Conservation (phyloP, 1,284 basidiomycete genomes). For the Leccinum angustisporum region DNA sequence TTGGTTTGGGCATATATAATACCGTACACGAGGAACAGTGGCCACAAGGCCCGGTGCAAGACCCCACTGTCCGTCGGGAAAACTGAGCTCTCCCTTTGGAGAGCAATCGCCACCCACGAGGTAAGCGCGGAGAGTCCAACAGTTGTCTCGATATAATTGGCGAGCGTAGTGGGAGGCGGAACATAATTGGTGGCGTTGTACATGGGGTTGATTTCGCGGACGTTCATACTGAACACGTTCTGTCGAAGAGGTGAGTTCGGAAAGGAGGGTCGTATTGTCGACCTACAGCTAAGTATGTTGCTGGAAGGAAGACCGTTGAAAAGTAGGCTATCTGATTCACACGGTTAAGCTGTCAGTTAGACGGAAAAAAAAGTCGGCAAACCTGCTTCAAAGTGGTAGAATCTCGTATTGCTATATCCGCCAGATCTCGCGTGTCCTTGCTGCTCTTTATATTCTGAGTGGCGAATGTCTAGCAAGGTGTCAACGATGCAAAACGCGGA, state of each 20-base stretch:
- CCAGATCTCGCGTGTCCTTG: constrained; percentile 40
- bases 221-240: constrained; percentile 34
- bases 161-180: constrained; percentile 6
- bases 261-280: background rate
- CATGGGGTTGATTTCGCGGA: constrained; percentile 14
- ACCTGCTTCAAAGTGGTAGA: constrained; percentile 48
- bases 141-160: constrained; percentile 10
- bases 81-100: constrained; percentile 15
- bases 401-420: constrained; percentile 43
- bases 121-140: constrained; percentile 16
- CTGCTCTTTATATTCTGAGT: constrained; percentile 49
- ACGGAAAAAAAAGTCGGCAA: background rate
- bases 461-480: constrained; percentile 42
- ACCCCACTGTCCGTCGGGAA: constrained; percentile 1
- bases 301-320: constrained; percentile 31
- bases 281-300: constrained; percentile 38
- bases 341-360: background rate
- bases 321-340: constrained; percentile 27
- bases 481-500: constrained; percentile 1
- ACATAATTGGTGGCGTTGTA: background rate
- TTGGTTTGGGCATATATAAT: background rate
- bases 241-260: constrained; percentile 15
- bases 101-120: constrained; percentile 19
- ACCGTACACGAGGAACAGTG: constrained; percentile 12
- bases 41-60: constrained; percentile 20